Percentiles rank a stretch among this genome's conserved stretches.
Evolutionary conservation across 1,284 basidiomycete species (phyloP).

Genomic region (Microbotryomycetes sp.): DNA sequence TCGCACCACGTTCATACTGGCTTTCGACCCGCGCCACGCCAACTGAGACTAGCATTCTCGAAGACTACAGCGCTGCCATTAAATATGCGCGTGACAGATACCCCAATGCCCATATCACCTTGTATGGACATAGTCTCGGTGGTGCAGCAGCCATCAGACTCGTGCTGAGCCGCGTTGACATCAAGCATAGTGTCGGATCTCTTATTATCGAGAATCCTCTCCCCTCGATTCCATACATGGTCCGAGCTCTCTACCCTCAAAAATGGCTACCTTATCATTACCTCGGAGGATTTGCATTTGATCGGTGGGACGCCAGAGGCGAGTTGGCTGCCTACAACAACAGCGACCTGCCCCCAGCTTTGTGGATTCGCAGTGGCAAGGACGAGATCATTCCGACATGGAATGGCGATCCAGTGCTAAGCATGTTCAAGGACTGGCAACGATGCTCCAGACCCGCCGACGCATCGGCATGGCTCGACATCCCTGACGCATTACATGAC

Average conservation of each 20-base stretch:
- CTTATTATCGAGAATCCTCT: conserved; percentile 52
- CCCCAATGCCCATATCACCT: conserved; percentile 41
- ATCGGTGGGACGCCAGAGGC: conserved; percentile 48
- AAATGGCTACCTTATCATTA: conserved; percentile 50
- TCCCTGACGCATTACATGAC: conserved; percentile 21
- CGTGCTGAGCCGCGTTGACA: conserved; percentile 14
- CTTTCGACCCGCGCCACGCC: conserved; percentile 42
- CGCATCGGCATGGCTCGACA: conserved; percentile 12
- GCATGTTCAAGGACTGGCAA: conserved; percentile 13
- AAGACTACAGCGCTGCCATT: conserved; percentile 45
- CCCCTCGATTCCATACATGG: conserved; percentile 49
- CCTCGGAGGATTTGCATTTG: conserved; percentile 46
- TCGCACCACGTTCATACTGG: conserved; percentile 47
- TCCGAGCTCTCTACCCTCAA: conserved; percentile 48
- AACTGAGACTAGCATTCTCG: conserved; percentile 43
- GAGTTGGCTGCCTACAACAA: background rate
- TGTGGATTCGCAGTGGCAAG: conserved; percentile 23
- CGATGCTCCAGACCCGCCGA: background rate
- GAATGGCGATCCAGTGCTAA: conserved; percentile 9
- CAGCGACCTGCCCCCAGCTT: background rate
- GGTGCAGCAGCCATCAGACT: conserved; percentile 45
- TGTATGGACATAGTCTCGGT: conserved; percentile 52
- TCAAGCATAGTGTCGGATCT: conserved; percentile 39
- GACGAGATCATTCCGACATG: conserved; percentile 26
- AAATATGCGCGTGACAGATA: conserved; percentile 39